Conservation (phyloP, 2,329 filamentous ascomycete genomes). For the Claviceps paspali region DNA sequence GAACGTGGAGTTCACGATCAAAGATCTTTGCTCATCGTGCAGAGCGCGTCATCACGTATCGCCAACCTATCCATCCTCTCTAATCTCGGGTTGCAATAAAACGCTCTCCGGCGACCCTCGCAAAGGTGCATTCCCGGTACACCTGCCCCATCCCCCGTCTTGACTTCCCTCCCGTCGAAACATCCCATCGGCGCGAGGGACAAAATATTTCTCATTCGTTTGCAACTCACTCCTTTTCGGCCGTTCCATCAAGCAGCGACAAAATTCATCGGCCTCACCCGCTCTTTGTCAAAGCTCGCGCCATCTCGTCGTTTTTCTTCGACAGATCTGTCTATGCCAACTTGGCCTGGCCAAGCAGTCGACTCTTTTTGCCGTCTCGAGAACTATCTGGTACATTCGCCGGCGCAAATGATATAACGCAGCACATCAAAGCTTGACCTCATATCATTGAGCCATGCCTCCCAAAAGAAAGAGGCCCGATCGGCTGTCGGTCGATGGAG, state of each 20-base stretch:
- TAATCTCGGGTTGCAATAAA: too few species aligned
- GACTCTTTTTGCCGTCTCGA: not conserved
- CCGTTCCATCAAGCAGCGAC: too few species aligned
- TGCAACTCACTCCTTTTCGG: not conserved
- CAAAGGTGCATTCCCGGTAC: too few species aligned
- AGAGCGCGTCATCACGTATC: not conserved
- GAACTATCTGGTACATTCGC: not conserved
- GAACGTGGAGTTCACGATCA: slow-evolving; percentile 3
- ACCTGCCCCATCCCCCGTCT: too few species aligned
- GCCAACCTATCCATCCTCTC: not conserved
- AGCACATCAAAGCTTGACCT: slow-evolving; percentile 6
- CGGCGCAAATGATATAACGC: slow-evolving; percentile 21
- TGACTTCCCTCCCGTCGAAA: not conserved
- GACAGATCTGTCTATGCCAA: not conserved
- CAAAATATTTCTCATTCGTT: not conserved
- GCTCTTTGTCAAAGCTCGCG: not conserved
- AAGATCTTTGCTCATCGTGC: slow-evolving; percentile 1
- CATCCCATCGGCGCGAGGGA: not conserved
- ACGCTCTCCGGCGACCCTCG: too few species aligned
- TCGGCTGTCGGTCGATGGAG: slow-evolving; percentile 30
- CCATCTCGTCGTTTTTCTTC: not conserved
- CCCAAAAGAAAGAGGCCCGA: slow-evolving; percentile 46
- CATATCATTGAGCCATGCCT: slow-evolving; percentile 29
- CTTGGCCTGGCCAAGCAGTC: not conserved
- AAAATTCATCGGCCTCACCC: not conserved